phyloP scores from a whole-genome alignment of 1,139 yeast genomes.

The Petasospora fabianii region DNA sequence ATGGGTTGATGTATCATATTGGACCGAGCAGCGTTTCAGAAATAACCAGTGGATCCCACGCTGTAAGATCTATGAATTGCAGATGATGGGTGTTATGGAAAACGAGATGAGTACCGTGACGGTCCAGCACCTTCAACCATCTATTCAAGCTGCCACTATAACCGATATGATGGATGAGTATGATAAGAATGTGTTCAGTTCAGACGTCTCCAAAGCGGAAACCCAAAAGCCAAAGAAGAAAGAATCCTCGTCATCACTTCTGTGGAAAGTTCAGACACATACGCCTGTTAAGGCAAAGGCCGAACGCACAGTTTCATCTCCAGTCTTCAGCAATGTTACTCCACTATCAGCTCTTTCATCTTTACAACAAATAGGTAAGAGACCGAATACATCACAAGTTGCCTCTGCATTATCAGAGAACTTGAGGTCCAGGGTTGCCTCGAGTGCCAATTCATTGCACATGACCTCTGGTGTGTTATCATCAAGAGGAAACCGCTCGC shows the following conservation, averaged over 20 bases:
- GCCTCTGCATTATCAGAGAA: neutral
- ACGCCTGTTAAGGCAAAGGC: conserved; percentile 22
- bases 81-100: conserved; percentile 98
- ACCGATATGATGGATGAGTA: conserved; percentile 56
- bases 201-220: conserved; percentile 10
- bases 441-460: conserved; percentile 4
- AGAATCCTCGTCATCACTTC: conserved; percentile 14
- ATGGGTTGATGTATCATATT: conserved; percentile 92
- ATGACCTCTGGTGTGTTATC: conserved; percentile 2
- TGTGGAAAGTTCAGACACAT: conserved; percentile 24
- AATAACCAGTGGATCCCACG: conserved; percentile 76
- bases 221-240: conserved; percentile 14
- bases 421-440: conserved; percentile 4
- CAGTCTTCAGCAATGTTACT: conserved; percentile 26
- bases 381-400: conserved; percentile 7
- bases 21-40: conserved; percentile 53
- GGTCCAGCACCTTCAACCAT: conserved; percentile 48
- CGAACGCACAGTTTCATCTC: conserved; percentile 21
- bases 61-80: conserved; percentile 89
- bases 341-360: conserved; percentile 24
- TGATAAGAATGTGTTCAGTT: conserved; percentile 50
- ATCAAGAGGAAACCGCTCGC: conserved; percentile 6
- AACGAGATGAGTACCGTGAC: conserved; percentile 69
- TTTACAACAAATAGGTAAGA: conserved; percentile 18
- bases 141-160: conserved; percentile 31